phyloP scores from a whole-genome alignment of 2,329 filamentous ascomycete species.

The Eurotiales sp. region DNA sequence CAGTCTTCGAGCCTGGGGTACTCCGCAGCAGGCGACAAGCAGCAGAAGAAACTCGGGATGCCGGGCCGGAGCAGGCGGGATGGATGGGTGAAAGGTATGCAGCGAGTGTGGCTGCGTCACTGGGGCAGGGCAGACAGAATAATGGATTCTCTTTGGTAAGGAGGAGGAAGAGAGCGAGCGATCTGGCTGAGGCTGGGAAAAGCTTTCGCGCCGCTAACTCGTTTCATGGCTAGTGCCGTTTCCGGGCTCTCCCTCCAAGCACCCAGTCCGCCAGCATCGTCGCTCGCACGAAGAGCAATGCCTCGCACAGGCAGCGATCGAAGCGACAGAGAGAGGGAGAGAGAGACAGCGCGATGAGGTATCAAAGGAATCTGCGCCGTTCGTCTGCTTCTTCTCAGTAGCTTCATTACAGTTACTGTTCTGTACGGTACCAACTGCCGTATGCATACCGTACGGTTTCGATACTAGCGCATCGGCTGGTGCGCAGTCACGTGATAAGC shows the following conservation, averaged over 20 bases:
- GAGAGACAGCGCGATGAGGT: too few species aligned
- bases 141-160: too few species aligned
- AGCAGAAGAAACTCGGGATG: not conserved
- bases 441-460: not conserved
- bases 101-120: not conserved
- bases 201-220: not conserved
- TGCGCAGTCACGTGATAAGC: too few species aligned
- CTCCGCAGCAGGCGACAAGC: not conserved
- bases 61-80: slow-evolving; percentile 1
- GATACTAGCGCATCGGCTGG: not conserved
- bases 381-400: too few species aligned
- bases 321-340: too few species aligned
- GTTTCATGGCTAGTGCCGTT: not conserved
- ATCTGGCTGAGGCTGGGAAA: too few species aligned
- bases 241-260: not conserved
- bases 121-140: too few species aligned
- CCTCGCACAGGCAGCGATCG: too few species aligned
- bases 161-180: not conserved
- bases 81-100: not conserved
- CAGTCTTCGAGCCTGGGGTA: too few species aligned
- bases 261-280: too few species aligned
- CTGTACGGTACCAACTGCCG: not conserved
- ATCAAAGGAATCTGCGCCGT: not conserved
- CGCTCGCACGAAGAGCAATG: not conserved
- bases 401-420: too few species aligned